phyloP scores from a whole-genome alignment of 495 filamentous ascomycete species.

The Jackrogersella minutella region DNA sequence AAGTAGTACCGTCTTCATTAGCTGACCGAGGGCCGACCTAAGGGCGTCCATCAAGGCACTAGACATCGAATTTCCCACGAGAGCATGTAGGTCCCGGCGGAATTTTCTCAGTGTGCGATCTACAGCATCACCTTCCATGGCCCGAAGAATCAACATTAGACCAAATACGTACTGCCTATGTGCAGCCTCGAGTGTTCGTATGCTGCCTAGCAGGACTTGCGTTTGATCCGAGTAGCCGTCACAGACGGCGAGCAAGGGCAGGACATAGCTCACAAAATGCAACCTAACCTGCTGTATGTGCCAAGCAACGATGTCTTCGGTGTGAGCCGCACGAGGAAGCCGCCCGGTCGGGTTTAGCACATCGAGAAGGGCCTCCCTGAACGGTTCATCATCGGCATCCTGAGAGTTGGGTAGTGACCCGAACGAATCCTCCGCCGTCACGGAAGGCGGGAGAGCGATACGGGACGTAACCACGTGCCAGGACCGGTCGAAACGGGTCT shows the following conservation, averaged over 20 bases:
- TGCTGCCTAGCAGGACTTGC: constrained; percentile 53
- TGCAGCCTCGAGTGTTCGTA: constrained; percentile 60
- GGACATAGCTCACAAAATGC: constrained; percentile 60
- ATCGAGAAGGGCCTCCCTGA: constrained; percentile 54
- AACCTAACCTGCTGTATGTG: constrained; percentile 59
- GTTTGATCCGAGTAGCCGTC: constrained; percentile 50
- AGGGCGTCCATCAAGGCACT: constrained; percentile 62
- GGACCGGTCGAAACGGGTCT: constrained; percentile 69
- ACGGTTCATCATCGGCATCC: constrained; percentile 45
- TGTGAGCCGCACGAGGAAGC: constrained; percentile 55
- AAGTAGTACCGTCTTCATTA: constrained; percentile 65
- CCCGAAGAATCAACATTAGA: constrained; percentile 53
- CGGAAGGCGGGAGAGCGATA: constrained; percentile 63
- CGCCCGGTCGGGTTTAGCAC: constrained; percentile 49
- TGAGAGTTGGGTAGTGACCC: constrained; percentile 54
- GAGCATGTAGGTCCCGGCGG: constrained; percentile 67
- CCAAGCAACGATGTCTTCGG: constrained; percentile 60
- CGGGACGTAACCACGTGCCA: constrained; percentile 73
- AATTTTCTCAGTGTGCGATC: constrained; percentile 59
- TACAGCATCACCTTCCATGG: constrained; percentile 42
- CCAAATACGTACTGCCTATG: constrained; percentile 59
- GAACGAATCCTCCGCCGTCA: constrained; percentile 53
- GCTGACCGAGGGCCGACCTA: constrained; percentile 58
- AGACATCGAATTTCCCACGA: constrained; percentile 71
- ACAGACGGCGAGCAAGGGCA: constrained; percentile 55